These are phyloP conservation scores for Trametes villosa DNA, from an alignment of 768 basidiomycete species.

Conservation along the genomic window DNA sequence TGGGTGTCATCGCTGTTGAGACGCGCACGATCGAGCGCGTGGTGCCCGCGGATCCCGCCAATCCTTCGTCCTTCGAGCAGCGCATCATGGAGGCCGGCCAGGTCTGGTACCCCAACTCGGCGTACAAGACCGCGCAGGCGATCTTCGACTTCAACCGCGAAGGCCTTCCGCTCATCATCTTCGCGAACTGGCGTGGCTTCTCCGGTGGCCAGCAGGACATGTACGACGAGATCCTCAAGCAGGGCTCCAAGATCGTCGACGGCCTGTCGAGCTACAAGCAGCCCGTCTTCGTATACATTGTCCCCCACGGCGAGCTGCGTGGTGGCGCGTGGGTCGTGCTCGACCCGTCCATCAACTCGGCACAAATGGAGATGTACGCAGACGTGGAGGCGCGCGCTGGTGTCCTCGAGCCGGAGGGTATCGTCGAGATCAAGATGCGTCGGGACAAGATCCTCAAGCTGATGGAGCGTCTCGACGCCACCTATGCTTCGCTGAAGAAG, in stretches of 20 bases:
- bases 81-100: constrained; percentile 99
- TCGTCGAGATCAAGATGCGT: constrained; percentile 97
- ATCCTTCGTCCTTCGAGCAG: constrained; percentile 94
- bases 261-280: constrained; percentile 96
- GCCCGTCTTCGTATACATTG: constrained; percentile 97
- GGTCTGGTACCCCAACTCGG: constrained; percentile 99
- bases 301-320: constrained; percentile 97
- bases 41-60: constrained; percentile 97
- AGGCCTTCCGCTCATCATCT: constrained; percentile 94
- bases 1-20: constrained; percentile 97
- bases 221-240: constrained; percentile 97
- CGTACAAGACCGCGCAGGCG: constrained; percentile 99
- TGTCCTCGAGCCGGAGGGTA: constrained; percentile 95
- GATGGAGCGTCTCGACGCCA: constrained; percentile 92
- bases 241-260: constrained; percentile 98
- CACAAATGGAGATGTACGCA: constrained; percentile 99
- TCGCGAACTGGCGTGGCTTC: constrained; percentile 99
- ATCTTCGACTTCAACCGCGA: constrained; percentile 99
- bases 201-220: constrained; percentile 99
- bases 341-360: constrained; percentile 95
- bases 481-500: constrained; percentile 79
- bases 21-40: constrained; percentile 96
- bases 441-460: constrained; percentile 87
- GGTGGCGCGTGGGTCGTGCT: constrained; percentile 99
- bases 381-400: constrained; percentile 95